Evolutionary conservation across 768 basidiomycete genomes (phyloP), one percentile per base, ranked within the genome.

Genomic region (Krasilnikovozyma curviuscula): DNA sequence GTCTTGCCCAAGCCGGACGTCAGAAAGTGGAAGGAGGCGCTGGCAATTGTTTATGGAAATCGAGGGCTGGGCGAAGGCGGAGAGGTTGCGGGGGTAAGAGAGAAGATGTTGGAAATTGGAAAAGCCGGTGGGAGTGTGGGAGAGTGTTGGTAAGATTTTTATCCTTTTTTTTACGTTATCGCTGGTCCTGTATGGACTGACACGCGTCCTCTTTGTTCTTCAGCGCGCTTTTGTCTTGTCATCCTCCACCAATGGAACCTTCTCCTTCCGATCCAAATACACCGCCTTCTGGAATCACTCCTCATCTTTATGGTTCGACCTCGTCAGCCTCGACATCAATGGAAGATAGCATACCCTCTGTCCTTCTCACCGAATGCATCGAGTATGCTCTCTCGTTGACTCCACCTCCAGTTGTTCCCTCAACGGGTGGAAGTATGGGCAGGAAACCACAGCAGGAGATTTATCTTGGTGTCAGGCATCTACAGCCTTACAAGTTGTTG

Each of bases 401-500:
- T n/a, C 66, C 79, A 4, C 63, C 72, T 1, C 57, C 70, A 2
- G 93, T 93, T 65, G n/a, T n/a, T n/a, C n/a, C n/a, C n/a, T n/a
- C n/a, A n/a, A n/a, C n/a, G n/a, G n/a, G n/a, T n/a, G n/a, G n/a
- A n/a, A n/a, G n/a, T n/a, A n/a, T n/a, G n/a, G n/a, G n/a, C n/a
- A n/a, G n/a, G n/a, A n/a, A n/a, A n/a, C n/a, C n/a, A n/a, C 83
- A 88, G 12, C 84, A 88, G 59, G 91, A 97, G 43, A 56, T 75
- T 3, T 89, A 85, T 61, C 64, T 67, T 42, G 91, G 89, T 1
- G 64, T 95, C 18, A 75, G 83, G 8, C 80, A 86, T 58, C 68
- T 97, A 24, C 83, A 97, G 63, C 76, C 83, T 2, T 93, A 85
- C 67, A 77, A 81, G 46, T 70, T 97, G 34, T 67, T 86, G 34